Percentiles rank a stretch among this genome's conserved stretches.
These are phyloP conservation scores for Mercurialis annua DNA, from an alignment of 345 rosid species.

Conservation along the genomic window DNA sequence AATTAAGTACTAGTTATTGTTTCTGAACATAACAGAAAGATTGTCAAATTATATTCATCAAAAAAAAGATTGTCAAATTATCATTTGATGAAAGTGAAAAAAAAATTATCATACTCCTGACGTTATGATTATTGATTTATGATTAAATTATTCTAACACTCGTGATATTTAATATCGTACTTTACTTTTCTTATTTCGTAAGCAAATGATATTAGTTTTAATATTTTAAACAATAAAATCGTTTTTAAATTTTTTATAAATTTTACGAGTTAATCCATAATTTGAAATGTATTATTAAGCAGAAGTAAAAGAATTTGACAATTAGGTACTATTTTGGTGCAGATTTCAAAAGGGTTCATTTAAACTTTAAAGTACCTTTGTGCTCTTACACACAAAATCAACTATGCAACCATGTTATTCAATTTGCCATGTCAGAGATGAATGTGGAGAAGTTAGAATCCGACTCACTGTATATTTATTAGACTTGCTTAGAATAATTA, in stretches of 20 bases:
- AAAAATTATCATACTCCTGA: neutral
- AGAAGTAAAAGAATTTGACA: neutral
- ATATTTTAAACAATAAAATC: too few relatives aligned
- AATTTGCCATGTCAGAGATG: slow-evolving; percentile 22
- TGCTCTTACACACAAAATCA: slow-evolving; percentile 12
- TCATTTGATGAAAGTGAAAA: neutral
- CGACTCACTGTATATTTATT: slow-evolving; percentile 45
- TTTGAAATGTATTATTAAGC: neutral
- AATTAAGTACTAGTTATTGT: slow-evolving; percentile 1
- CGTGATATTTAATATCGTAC: too few relatives aligned
- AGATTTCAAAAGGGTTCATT: slow-evolving; percentile 1
- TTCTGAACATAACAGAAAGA: slow-evolving; percentile 11
- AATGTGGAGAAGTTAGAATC: slow-evolving; percentile 29
- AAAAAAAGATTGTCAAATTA: neutral
- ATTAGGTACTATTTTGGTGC: neutral
- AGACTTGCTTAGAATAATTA: too few relatives aligned
- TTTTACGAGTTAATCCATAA: too few relatives aligned
- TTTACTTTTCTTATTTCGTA: too few relatives aligned
- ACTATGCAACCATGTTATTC: neutral
- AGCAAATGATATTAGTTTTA: too few relatives aligned
- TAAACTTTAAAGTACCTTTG: slow-evolving; percentile 8
- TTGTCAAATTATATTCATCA: neutral
- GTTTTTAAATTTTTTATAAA: too few relatives aligned
- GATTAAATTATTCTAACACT: too few relatives aligned
- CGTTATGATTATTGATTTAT: neutral